Percentiles rank a stretch among this genome's conserved stretches.
These are phyloP conservation scores for Botrytis porri DNA, from an alignment of 2,329 filamentous ascomycete genomes.

Conservation along the genomic window DNA sequence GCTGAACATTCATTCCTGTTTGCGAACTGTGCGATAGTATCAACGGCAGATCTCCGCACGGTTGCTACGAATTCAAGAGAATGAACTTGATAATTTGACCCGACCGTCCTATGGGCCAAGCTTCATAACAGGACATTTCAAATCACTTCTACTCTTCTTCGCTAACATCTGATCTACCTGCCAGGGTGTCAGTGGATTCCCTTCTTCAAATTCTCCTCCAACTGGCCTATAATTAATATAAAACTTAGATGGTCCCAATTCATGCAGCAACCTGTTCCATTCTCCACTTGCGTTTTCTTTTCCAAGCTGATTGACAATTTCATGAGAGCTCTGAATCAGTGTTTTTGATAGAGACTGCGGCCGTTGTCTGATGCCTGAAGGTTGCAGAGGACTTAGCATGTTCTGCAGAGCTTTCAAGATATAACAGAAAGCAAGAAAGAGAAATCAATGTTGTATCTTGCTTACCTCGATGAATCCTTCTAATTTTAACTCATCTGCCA, in stretches of 20 bases:
- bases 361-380: not conserved
- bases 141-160: not conserved
- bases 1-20: not conserved
- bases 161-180: not conserved
- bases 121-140: not conserved
- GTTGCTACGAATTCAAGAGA: not conserved
- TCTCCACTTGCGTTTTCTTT: not conserved
- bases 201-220: not conserved
- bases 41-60: not conserved
- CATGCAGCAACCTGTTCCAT: not conserved
- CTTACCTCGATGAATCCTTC: constrained; percentile 8
- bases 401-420: not conserved
- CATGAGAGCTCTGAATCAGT: not conserved
- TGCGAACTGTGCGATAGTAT: not conserved
- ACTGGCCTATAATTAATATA: not conserved
- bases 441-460: not conserved
- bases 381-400: not conserved
- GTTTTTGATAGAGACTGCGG: not conserved
- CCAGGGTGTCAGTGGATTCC: not conserved
- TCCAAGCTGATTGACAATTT: not conserved
- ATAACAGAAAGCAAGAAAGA: not conserved
- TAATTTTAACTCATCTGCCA: constrained; percentile 3
- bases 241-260: constrained; percentile 1
- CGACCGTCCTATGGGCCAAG: not conserved
- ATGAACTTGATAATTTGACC: no score